Evolutionary conservation across 2,329 filamentous ascomycete genomes (phyloP).

Genomic region (Emmonsiellopsis sp.): DNA sequence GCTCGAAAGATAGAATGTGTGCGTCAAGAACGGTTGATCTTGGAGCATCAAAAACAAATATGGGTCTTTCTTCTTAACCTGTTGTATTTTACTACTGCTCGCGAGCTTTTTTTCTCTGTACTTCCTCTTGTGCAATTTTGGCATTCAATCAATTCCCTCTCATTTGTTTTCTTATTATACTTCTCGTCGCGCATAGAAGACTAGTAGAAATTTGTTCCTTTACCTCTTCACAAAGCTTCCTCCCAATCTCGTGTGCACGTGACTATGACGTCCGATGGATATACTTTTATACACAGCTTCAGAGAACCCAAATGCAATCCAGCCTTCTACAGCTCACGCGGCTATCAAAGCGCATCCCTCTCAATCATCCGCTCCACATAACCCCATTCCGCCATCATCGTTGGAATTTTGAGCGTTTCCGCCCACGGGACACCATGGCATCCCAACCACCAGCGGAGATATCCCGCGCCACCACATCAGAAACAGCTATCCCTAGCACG

Average conservation of each 20-base stretch:
- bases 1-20: conserved; percentile 27
- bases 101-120: conserved; percentile 27
- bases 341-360: too few relatives aligned
- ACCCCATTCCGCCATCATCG: not conserved
- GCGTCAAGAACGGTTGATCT: conserved; percentile 33
- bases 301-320: too few relatives aligned
- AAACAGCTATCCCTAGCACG: not conserved
- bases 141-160: conserved; percentile 11
- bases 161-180: conserved; percentile 3
- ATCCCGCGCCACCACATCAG: not conserved
- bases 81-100: conserved; percentile 36
- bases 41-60: conserved; percentile 34
- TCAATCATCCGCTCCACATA: not conserved
- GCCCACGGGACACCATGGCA: not conserved
- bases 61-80: conserved; percentile 35
- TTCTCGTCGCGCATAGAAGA: not conserved
- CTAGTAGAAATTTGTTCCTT: conserved; percentile 10
- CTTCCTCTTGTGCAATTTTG: conserved; percentile 11
- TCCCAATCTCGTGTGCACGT: too few relatives aligned
- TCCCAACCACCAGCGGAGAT: not conserved
- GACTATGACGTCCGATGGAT: too few relatives aligned
- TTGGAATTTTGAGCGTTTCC: not conserved
- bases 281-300: too few relatives aligned
- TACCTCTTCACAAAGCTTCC: not conserved
- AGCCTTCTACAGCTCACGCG: too few relatives aligned